Percentiles rank a stretch among this genome's conserved stretches.
phyloP scores from a whole-genome alignment of 352 stramenopile genomes.

The Blastocystis sp. region DNA sequence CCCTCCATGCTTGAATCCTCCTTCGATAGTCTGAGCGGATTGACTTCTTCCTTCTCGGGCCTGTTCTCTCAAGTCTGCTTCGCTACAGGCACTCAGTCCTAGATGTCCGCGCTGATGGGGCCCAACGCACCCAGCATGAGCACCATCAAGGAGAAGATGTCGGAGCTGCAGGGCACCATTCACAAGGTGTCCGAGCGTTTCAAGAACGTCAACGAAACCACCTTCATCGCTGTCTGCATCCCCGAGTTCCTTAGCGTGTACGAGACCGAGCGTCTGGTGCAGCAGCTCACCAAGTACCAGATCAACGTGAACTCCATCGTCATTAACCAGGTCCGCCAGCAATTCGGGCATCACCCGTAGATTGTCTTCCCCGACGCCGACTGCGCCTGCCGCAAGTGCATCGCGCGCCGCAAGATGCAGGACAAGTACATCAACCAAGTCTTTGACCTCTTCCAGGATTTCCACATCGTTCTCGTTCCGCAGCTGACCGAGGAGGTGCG shows the following conservation, averaged over 20 bases:
- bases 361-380: constrained; percentile 79
- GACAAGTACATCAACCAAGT: constrained; percentile 99
- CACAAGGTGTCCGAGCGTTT: constrained; percentile 98
- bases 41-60: constrained; percentile 79
- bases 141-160: constrained; percentile 86
- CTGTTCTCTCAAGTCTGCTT: constrained; percentile 83
- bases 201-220: constrained; percentile 94
- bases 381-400: constrained; percentile 64
- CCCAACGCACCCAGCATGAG: constrained; percentile 65
- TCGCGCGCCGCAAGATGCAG: constrained; percentile 93
- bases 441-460: constrained; percentile 98
- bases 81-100: constrained; percentile 78
- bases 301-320: constrained; percentile 99
- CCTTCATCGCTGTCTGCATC: constrained; percentile 99
- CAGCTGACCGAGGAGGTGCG: constrained; percentile 95
- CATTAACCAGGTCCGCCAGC: constrained; percentile 89
- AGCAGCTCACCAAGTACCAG: constrained; percentile 97
- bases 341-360: constrained; percentile 41
- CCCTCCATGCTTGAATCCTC: constrained; percentile 95
- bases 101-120: constrained; percentile 77
- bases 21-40: constrained; percentile 93
- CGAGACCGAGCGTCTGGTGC: constrained; percentile 96
- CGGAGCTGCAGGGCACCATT: constrained; percentile 91
- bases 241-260: constrained; percentile 99
- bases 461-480: constrained; percentile 98